A percentile compares a stretch with the other conserved stretches of the same genome.
These are phyloP conservation scores for Periconia macrospinosa DNA, from an alignment of 2,329 filamentous ascomycete species.

Conservation along the genomic window DNA sequence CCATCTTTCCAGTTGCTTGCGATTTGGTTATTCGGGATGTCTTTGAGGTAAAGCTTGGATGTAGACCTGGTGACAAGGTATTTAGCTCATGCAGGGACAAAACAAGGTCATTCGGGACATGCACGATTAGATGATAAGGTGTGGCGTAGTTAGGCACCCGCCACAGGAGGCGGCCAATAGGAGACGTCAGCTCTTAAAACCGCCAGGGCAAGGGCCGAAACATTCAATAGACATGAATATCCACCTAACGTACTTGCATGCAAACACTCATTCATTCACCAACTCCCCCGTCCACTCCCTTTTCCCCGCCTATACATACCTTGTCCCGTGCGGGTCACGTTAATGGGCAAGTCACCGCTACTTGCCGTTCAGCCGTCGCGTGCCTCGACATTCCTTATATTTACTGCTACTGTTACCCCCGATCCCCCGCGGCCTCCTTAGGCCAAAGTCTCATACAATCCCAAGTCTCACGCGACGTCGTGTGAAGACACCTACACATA, in stretches of 20 bases:
- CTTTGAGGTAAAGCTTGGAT: no score
- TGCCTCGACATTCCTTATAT: slow-evolving; percentile 21
- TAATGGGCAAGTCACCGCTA: slow-evolving; percentile 26
- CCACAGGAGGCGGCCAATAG: background rate
- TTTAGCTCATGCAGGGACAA: no score
- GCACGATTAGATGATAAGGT: background rate
- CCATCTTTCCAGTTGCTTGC: no score
- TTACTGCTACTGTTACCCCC: slow-evolving; percentile 2
- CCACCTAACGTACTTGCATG: background rate
- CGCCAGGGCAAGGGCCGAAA: no score
- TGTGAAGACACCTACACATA: background rate
- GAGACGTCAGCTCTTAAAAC: no score
- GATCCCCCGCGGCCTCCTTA: slow-evolving; percentile 26
- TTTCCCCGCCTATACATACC: background rate
- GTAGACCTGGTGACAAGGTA: no score
- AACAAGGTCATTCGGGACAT: no score
- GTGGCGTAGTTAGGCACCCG: background rate
- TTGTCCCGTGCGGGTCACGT: slow-evolving; percentile 7
- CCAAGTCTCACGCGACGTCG: background rate
- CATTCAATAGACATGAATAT: background rate
- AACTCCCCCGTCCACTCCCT: background rate
- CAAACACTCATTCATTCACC: background rate
- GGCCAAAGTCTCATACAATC: slow-evolving; percentile 11
- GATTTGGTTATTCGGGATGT: no score
- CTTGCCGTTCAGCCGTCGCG: slow-evolving; percentile 28